Conservation (phyloP, 257 asterid genomes). For the Ophiorrhiza pumila region DNA sequence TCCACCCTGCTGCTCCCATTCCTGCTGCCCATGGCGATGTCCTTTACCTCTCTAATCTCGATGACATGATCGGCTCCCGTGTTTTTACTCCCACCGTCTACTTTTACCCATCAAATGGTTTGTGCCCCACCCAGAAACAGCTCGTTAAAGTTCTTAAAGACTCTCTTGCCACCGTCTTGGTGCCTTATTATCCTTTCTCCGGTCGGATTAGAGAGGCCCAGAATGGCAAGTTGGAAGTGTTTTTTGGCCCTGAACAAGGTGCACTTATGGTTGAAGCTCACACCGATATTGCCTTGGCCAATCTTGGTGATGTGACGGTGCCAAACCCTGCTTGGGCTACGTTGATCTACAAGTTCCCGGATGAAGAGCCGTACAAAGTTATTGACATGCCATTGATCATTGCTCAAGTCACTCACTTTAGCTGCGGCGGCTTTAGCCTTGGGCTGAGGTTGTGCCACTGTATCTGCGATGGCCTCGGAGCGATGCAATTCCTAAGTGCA, state of each 20-base stretch:
- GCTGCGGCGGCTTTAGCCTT: conserved; percentile 78
- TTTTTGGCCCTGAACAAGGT: conserved; percentile 68
- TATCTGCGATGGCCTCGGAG: conserved; percentile 89
- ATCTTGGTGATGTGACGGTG: conserved; percentile 64
- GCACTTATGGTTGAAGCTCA: conserved; percentile 69
- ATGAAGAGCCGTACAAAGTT: conserved; percentile 71
- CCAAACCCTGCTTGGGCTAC: conserved; percentile 82
- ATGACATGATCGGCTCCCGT: conserved; percentile 81
- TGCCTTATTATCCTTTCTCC: conserved; percentile 79
- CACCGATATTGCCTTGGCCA: conserved; percentile 41
- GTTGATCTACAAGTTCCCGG: conserved; percentile 54
- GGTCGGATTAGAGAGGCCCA: conserved; percentile 63
- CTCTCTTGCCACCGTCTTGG: conserved; percentile 55
- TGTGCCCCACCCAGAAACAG: conserved; percentile 10
- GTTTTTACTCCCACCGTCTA: conserved; percentile 81
- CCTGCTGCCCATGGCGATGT: conserved; percentile 33
- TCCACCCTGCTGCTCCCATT: conserved; percentile 34
- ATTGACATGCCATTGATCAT: conserved; percentile 80
- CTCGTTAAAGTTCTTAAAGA: conserved; percentile 45
- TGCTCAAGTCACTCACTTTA: conserved; percentile 71
- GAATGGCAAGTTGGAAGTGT: conserved; percentile 69
- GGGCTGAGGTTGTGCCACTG: conserved; percentile 85
- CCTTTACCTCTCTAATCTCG: conserved; percentile 90
- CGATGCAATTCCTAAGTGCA: conserved; percentile 74
- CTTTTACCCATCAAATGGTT: conserved; percentile 40